Percentiles rank a stretch among this genome's conserved stretches.
Evolutionary conservation across 1,284 basidiomycete species (phyloP).

Genomic region (Tetrapyrgos nigripes): DNA sequence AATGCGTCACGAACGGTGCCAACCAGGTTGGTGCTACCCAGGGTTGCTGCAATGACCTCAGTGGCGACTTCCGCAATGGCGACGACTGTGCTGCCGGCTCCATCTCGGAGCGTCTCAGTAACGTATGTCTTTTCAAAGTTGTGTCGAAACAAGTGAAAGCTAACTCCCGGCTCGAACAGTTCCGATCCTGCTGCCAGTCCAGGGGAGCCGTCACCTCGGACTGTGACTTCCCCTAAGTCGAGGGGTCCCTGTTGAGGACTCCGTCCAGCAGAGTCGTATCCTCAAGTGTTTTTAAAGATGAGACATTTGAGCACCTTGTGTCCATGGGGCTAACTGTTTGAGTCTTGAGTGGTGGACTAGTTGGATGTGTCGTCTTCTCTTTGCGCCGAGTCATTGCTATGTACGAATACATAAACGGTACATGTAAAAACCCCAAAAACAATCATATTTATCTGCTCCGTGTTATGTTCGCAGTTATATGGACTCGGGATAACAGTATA

Average conservation of each 20-base stretch:
- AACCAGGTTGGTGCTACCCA: conserved; percentile 8
- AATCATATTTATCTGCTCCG: neutral
- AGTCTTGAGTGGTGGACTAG: neutral
- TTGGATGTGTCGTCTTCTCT: neutral
- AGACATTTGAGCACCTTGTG: neutral
- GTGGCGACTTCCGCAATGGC: conserved; percentile 12
- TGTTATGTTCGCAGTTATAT: neutral
- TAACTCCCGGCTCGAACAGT: conserved; percentile 8
- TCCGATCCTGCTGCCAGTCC: conserved; percentile 12
- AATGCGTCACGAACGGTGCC: conserved; percentile 12
- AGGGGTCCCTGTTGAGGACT: neutral
- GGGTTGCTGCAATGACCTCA: conserved; percentile 10
- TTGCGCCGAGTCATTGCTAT: neutral
- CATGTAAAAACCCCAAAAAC: neutral
- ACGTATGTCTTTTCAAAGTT: conserved; percentile 11
- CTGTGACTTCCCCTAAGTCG: conserved; percentile 12
- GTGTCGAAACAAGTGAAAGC: neutral
- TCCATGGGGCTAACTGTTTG: neutral
- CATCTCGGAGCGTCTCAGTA: conserved; percentile 20
- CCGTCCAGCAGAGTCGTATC: neutral
- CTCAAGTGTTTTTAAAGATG: neutral
- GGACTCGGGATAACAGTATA: neutral
- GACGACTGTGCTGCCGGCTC: conserved; percentile 16
- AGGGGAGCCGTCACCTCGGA: conserved; percentile 12
- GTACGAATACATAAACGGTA: neutral